Percentiles rank a stretch among this genome's conserved stretches.
Conservation (phyloP, 202 grass and related monocot genomes). For the Cymbopogon flexuosus region DNA sequence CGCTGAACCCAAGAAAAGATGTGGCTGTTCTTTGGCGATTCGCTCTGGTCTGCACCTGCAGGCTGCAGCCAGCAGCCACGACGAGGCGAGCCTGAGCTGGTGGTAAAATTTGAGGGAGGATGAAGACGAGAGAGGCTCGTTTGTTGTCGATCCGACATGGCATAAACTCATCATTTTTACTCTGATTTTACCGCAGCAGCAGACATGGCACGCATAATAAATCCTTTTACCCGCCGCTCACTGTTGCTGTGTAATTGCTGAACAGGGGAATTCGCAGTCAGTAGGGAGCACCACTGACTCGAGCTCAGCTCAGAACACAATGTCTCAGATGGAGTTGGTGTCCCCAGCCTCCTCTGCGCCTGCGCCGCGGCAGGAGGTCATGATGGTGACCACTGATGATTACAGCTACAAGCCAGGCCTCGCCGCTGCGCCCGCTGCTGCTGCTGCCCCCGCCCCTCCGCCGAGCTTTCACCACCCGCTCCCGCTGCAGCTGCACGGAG, state of each 20-base stretch:
- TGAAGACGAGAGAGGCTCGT: background rate
- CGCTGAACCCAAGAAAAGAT: constrained; percentile 42
- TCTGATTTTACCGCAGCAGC: background rate
- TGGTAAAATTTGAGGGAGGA: background rate
- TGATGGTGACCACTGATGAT: constrained; percentile 68
- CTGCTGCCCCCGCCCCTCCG: background rate
- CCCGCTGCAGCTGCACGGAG: constrained; percentile 44
- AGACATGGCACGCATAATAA: background rate
- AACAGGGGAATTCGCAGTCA: constrained; percentile 78
- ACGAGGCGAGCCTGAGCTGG: background rate
- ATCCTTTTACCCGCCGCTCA: constrained; percentile 19
- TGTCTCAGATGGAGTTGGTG: constrained; percentile 62
- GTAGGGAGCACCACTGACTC: constrained; percentile 84
- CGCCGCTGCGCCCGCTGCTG: constrained; percentile 6
- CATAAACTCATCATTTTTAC: background rate
- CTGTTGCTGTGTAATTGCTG: constrained; percentile 45
- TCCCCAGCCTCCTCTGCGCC: constrained; percentile 52
- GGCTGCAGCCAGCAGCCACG: background rate
- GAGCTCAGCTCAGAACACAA: constrained; percentile 78
- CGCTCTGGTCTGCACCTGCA: background rate
- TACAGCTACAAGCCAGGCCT: constrained; percentile 57
- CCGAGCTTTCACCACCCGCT: constrained; percentile 47
- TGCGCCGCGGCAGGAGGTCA: constrained; percentile 48
- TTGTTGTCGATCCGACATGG: background rate
- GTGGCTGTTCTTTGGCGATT: constrained; percentile 26